Base-by-base conservation (phyloP, 495 filamentous ascomycete genomes). In the Penicillium manginii region DNA sequence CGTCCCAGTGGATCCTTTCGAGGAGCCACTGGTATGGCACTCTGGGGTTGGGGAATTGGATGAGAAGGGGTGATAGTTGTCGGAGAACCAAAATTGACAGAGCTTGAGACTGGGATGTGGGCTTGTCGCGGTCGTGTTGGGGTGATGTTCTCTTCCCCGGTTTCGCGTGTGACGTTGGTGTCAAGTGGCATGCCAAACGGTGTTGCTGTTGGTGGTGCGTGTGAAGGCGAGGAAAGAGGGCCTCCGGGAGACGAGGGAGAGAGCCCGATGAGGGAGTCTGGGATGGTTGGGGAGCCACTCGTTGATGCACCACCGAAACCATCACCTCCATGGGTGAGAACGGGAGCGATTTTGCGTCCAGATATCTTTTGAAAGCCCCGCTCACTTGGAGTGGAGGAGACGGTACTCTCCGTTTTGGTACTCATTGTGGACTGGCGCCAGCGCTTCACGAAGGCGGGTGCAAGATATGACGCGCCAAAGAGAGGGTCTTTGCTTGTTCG, bases 301-400 rank as follows among this genome's bases (percentile, higher is more conserved):
- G 65, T 69, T 3, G 74, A 40, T 7, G 71, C 68, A 52, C 84
- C 88, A 57, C 83, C 83, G 64, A 86, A 91, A 3, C 88, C 88
- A 68, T 91, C 86, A 18, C 88, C 87, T 45, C 89, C 87, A 33
- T 82, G 82, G 37, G 83, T 80, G 33, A 91, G 73, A 4, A 91
- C 88, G 15, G 90, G 85, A 5, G 83, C 79, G n/a, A 93, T 74
- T 62, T 91, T 91, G 52, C 84, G 80, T 33, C 90, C 90, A 6
- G 88, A 88, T 4, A 93, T 75, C 59, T 82, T 83, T 58, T 85
- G 80, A 59, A 85, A 85, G 2, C 83, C 82, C 14, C 78, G 78
- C 50, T 85, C 82, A 54, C 79, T 80, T 4, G 75, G 61, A 19
- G 45, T 58, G 0, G 73, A 68, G 29, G 65, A 65, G 8, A 68